Evolutionary conservation across 1,139 yeast genomes (phyloP).

Genomic region (Debaryomyces robertsiae): DNA sequence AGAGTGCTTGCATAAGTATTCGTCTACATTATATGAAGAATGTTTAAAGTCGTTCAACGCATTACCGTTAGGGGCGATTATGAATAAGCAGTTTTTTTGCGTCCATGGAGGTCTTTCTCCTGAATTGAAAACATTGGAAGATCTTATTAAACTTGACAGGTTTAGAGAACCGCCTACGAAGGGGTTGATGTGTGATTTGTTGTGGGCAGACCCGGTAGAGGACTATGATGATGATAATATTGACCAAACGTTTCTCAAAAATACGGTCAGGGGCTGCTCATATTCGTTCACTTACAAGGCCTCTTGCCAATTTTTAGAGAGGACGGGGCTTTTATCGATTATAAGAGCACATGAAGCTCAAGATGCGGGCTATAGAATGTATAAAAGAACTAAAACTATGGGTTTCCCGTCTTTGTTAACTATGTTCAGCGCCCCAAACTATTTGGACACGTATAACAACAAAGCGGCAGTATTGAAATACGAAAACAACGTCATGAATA

Average conservation of each 20-base stretch:
- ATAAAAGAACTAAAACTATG: slow-evolving; percentile 78
- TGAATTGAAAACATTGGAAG: slow-evolving; percentile 70
- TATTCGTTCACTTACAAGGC: slow-evolving; percentile 88
- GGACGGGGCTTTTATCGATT: slow-evolving; percentile 77
- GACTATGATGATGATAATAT: slow-evolving; percentile 73
- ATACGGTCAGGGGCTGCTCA: slow-evolving; percentile 89
- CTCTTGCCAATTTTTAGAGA: slow-evolving; percentile 75
- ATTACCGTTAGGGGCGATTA: slow-evolving; percentile 88
- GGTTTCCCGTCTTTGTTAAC: slow-evolving; percentile 95
- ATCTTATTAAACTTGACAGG: slow-evolving; percentile 69
- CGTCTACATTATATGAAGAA: slow-evolving; percentile 65
- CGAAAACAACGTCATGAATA: slow-evolving; percentile 91
- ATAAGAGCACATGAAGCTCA: slow-evolving; percentile 98
- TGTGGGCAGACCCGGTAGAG: slow-evolving; percentile 96
- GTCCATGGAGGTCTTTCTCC: slow-evolving; percentile 98
- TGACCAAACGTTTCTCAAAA: slow-evolving; percentile 58
- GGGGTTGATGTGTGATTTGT: slow-evolving; percentile 91
- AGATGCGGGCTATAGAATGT: slow-evolving; percentile 96
- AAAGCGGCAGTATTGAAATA: slow-evolving; percentile 94
- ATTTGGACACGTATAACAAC: slow-evolving; percentile 88
- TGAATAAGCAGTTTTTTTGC: slow-evolving; percentile 94
- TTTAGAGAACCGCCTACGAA: slow-evolving; percentile 93
- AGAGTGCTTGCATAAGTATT: slow-evolving; percentile 89
- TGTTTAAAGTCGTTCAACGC: slow-evolving; percentile 83
- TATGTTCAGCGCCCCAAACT: slow-evolving; percentile 94